Evolutionary conservation across 495 filamentous ascomycete species (phyloP).

Genomic region (Aspergillus haitiensis): DNA sequence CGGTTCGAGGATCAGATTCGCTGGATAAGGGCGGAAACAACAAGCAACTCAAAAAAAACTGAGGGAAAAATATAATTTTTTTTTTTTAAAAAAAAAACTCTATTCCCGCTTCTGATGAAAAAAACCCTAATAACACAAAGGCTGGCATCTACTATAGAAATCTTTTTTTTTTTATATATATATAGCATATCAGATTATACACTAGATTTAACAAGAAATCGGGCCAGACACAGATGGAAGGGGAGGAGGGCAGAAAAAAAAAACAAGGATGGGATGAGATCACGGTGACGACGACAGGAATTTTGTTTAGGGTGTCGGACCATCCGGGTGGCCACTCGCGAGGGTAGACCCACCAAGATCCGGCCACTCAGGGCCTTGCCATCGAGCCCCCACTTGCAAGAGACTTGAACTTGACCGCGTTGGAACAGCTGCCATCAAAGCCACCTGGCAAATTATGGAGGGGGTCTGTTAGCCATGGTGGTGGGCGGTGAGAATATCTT

Average conservation of each 20-base stretch:
- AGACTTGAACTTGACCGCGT: not conserved
- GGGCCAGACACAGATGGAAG: conserved; percentile 5
- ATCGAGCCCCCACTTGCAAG: conserved; percentile 16
- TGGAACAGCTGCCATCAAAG: conserved; percentile 13
- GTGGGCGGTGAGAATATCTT: conserved; percentile 17
- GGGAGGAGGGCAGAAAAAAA: conserved; percentile 7
- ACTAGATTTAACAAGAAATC: conserved; percentile 7
- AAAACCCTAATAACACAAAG: not conserved
- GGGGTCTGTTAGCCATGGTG: conserved; percentile 7
- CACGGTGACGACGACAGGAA: conserved; percentile 45
- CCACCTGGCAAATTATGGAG: conserved; percentile 13
- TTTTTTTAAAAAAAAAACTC: too few species aligned
- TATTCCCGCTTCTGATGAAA: not conserved
- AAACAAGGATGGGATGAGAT: conserved; percentile 35
- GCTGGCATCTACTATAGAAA: too few species aligned
- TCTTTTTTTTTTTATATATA: too few species aligned
- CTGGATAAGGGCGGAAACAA: conserved; percentile 6
- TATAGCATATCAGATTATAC: not conserved
- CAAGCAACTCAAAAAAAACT: conserved; percentile 6
- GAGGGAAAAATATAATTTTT: not conserved
- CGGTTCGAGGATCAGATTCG: not conserved
- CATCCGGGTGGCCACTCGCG: conserved; percentile 31
- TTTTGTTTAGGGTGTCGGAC: conserved; percentile 25
- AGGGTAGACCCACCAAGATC: conserved; percentile 17
- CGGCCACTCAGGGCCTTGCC: conserved; percentile 31